Evolutionary conservation across 495 filamentous ascomycete genomes (phyloP), one percentile per base, ranked within the genome.

Genomic region (Chlorociboria aeruginascens): DNA sequence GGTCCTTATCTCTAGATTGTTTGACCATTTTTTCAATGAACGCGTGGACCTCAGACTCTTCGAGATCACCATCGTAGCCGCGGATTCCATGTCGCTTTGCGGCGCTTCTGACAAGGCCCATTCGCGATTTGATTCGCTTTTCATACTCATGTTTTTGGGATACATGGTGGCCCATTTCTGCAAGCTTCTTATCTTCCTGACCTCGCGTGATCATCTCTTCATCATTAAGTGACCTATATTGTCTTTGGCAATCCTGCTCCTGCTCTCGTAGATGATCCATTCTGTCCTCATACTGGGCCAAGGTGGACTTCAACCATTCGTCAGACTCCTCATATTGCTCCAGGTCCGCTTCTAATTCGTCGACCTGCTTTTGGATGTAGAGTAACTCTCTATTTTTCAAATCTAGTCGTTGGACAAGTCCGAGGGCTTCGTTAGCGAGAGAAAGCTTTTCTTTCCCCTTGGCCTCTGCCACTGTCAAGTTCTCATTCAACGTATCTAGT

Each of bases 111-210:
- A 96, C 79, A 62, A 93, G 73, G 1, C 66, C 68, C 49, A 81
- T 72, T 25, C 90, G 81, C 20, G 73, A 64, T 51, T 74, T 67
- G 6, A 95, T 57, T 43, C 94, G 83, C 9, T 79, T 77, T 59
- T 95, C 87, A 56, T 90, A 88, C 51, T 82, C 83, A 56, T 82
- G 80, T 62, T 89, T 86, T 60, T 95, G 79, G 7, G 89, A 88
- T 62, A 92, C 79, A 57, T 80, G 79, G 57, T 81, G 86, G 29
- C 92, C 92, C 55, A 79, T 72, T 60, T 96, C 92, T 11, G 81
- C 78, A 39, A 87, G 79, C 63, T 95, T 96, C 34, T 67, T 63
- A 3, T 78, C 79, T 25, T 89, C 66, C 8, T 69, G 58, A 17
- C 69, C 63, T 7, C 83, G 78, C 33, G 65, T 62, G 1, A 64